Base-by-base conservation (phyloP, 768 basidiomycete species). In the Mycena albidolilacea region DNA sequence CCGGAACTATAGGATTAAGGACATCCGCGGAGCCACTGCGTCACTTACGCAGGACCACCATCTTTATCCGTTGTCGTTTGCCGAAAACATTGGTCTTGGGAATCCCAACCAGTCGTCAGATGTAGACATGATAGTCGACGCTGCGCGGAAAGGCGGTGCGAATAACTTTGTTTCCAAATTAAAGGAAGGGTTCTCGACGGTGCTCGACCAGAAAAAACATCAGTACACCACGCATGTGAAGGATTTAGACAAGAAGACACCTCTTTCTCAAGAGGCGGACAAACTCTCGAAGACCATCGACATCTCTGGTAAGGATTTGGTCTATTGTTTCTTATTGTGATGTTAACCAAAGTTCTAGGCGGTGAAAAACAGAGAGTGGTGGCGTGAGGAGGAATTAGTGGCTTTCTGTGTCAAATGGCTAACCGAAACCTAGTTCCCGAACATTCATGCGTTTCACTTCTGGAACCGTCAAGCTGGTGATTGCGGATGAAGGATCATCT, bases 41-140 rank as follows among this genome's bases (percentile, higher is more conserved):
- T 82, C 87, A 35, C 84, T 91, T 19, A 85, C 87, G 0, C 90
- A 90, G 70, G 86, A 87, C 8, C 87, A 86, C 38, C 73, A 80
- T 2, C 72, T 90, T 10, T 90, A 85, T 68, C 90, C 90, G 0
- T 75, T 89, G 1, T 84, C 85, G 0, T 77, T 90, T 2, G 75
- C 78, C 15, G 87, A 87, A 54, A 87, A 87, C 72, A 85, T 87
- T 35, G 79, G 81, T 21, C 72, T 84, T 9, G 81, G 84, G 0
- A 55, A 77, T 50, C 74, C 77, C 0, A 63, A 71, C 0, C 48
- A 69, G 21, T 68, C 77, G 0, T 67, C 76, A 0, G 76, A 80
- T 50, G 43, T 62, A 14, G 70, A 68, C 9, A 52, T 74, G 30
- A 76, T 87, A 8, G 64, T 69, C 15, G 75, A 72, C n/a, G 83